Evolutionary conservation across 1,139 yeast species (phyloP).

Genomic region (Sugiyamaella neomexicana): DNA sequence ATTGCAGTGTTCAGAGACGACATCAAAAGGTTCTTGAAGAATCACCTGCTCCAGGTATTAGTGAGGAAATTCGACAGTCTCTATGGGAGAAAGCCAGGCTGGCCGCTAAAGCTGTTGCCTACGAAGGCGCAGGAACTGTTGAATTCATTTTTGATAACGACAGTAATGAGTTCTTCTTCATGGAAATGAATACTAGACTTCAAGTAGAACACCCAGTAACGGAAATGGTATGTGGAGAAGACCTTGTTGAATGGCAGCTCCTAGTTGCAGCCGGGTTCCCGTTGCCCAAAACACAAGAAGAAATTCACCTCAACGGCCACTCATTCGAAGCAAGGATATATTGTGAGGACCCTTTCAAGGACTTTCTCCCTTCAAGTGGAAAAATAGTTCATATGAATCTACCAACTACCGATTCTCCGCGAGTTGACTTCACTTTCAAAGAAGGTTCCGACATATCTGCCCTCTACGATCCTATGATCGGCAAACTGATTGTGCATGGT

Average conservation of each 20-base stretch:
- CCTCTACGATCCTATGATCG: constrained; percentile 42
- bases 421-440: constrained; percentile 38
- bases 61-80: constrained; percentile 52
- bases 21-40: constrained; percentile 55
- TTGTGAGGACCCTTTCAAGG: constrained; percentile 41
- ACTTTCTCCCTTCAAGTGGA: constrained; percentile 39
- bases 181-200: constrained; percentile 63
- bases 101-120: constrained; percentile 55
- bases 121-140: constrained; percentile 64
- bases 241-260: constrained; percentile 88
- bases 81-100: constrained; percentile 60
- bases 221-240: constrained; percentile 89
- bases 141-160: constrained; percentile 63
- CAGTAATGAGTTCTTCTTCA: constrained; percentile 55
- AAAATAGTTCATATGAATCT: constrained; percentile 35
- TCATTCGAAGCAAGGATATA: constrained; percentile 41
- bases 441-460: constrained; percentile 38
- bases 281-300: constrained; percentile 39
- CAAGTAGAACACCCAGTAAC: constrained; percentile 67
- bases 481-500: constrained; percentile 41
- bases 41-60: constrained; percentile 55
- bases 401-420: constrained; percentile 35
- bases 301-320: constrained; percentile 36
- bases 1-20: constrained; percentile 51
- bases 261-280: constrained; percentile 82